These are phyloP conservation scores for Botrytis fragariae DNA, from an alignment of 2,329 filamentous ascomycete genomes.

Conservation along the genomic window DNA sequence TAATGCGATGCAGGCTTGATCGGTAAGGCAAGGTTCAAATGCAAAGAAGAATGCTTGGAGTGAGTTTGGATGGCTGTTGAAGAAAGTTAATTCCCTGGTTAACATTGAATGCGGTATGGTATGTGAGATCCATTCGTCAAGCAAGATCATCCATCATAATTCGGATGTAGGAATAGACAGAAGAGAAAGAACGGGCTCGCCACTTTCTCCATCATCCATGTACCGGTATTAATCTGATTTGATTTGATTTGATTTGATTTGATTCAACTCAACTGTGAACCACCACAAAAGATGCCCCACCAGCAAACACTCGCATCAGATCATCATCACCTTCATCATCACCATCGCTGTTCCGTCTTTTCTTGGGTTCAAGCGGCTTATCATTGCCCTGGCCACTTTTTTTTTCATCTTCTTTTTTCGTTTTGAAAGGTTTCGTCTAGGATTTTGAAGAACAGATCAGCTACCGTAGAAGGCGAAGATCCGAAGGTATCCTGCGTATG, in stretches of 20 bases:
- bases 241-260: too few species aligned
- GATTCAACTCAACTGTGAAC: not conserved
- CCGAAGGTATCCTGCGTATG: not conserved
- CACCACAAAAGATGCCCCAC: too few species aligned
- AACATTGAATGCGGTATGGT: not conserved
- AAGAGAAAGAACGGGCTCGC: not conserved
- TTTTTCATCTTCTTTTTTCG: not conserved
- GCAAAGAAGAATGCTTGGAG: conserved; percentile 16
- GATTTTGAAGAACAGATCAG: not conserved
- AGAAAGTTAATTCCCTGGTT: not conserved
- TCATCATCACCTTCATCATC: not conserved
- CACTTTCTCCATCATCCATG: not conserved
- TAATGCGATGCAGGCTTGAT: conserved; percentile 19
- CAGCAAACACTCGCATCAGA: not conserved
- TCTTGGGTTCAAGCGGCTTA: not conserved
- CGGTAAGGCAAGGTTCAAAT: conserved; percentile 18
- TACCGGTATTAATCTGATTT: not conserved
- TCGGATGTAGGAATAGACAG: not conserved
- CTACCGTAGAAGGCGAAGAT: not conserved
- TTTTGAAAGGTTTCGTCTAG: not conserved
- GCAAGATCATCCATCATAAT: conserved; percentile 5
- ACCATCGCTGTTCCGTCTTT: not conserved
- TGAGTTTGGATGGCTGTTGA: not conserved
- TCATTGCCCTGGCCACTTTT: conserved; percentile 3
- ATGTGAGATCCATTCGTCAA: conserved; percentile 7